These are phyloP conservation scores for Boletus vermiculosoides DNA, from an alignment of 768 basidiomycete species.

Conservation along the genomic window DNA sequence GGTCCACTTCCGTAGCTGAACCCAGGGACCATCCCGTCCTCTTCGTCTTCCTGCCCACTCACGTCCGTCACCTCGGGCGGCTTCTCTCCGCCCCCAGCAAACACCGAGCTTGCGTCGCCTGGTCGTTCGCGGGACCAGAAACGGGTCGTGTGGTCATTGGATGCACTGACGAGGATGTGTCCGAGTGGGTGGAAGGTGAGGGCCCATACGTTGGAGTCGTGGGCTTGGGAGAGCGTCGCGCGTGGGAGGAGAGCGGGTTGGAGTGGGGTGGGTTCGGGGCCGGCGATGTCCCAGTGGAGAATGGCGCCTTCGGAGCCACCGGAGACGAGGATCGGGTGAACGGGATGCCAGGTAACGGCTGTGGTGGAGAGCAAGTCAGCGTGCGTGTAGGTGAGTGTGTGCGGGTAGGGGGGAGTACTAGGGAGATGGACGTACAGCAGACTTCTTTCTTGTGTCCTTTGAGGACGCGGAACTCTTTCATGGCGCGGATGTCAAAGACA, in stretches of 20 bases:
- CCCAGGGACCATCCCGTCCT: conserved; percentile 73
- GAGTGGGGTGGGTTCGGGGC: conserved; percentile 45
- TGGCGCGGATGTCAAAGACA: conserved; percentile 96
- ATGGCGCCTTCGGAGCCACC: conserved; percentile 95
- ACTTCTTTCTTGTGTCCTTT: conserved; percentile 99
- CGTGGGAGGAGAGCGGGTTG: conserved; percentile 56
- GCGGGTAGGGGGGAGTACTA: neutral
- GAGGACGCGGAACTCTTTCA: conserved; percentile 91
- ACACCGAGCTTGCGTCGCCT: conserved; percentile 75
- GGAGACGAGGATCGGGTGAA: conserved; percentile 87
- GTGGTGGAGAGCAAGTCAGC: neutral
- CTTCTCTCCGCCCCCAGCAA: conserved; percentile 80
- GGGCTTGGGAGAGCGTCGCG: conserved; percentile 89
- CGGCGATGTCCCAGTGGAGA: conserved; percentile 88
- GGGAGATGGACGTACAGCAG: conserved; percentile 64
- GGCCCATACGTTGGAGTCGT: conserved; percentile 97
- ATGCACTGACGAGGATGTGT: conserved; percentile 88
- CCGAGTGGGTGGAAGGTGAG: conserved; percentile 95
- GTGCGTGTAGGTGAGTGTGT: neutral
- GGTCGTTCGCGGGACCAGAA: conserved; percentile 96
- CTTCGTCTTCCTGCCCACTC: conserved; percentile 67
- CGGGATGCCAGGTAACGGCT: conserved; percentile 94
- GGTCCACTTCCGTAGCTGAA: conserved; percentile 45
- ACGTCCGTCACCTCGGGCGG: conserved; percentile 66
- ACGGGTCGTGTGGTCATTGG: conserved; percentile 99